Conservation (phyloP, 176 grass and related monocot species). For the Areca catechu region DNA sequence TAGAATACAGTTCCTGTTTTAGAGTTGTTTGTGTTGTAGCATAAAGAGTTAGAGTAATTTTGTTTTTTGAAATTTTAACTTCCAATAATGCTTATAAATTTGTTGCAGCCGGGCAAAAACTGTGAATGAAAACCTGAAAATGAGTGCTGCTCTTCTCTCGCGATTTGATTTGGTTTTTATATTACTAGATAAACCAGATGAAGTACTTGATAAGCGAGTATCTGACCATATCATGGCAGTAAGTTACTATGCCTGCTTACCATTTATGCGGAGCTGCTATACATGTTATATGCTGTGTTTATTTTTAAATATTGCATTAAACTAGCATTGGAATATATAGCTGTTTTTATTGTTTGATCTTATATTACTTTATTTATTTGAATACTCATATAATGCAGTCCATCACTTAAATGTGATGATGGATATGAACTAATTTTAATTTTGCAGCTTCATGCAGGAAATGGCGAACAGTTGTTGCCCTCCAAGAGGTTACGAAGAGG, state of each 20-base stretch:
- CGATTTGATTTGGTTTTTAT: slow-evolving; percentile 96
- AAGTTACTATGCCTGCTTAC: slow-evolving; percentile 14
- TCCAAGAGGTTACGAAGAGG: slow-evolving; percentile 58
- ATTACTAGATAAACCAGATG: slow-evolving; percentile 78
- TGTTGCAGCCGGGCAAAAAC: slow-evolving; percentile 81
- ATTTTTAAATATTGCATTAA: neutral
- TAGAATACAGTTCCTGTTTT: too few relatives aligned
- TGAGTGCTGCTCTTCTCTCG: slow-evolving; percentile 78
- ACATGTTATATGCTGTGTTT: too few relatives aligned
- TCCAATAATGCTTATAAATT: neutral
- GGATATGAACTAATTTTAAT: neutral
- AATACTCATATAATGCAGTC: too few relatives aligned
- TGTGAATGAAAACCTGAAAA: slow-evolving; percentile 84
- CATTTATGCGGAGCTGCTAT: too few relatives aligned
- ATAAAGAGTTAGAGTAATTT: neutral
- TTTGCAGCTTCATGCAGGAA: slow-evolving; percentile 56
- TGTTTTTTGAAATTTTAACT: neutral
- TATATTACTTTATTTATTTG: too few relatives aligned
- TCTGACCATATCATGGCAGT: slow-evolving; percentile 89
- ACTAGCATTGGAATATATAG: neutral
- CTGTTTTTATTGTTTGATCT: neutral
- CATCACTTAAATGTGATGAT: too few relatives aligned
- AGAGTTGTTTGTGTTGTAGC: too few relatives aligned
- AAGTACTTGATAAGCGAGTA: slow-evolving; percentile 66
- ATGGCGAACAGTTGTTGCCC: slow-evolving; percentile 15